These are phyloP conservation scores for Wickerhamomyces alni DNA, from an alignment of 805 yeast genomes.

Conservation along the genomic window DNA sequence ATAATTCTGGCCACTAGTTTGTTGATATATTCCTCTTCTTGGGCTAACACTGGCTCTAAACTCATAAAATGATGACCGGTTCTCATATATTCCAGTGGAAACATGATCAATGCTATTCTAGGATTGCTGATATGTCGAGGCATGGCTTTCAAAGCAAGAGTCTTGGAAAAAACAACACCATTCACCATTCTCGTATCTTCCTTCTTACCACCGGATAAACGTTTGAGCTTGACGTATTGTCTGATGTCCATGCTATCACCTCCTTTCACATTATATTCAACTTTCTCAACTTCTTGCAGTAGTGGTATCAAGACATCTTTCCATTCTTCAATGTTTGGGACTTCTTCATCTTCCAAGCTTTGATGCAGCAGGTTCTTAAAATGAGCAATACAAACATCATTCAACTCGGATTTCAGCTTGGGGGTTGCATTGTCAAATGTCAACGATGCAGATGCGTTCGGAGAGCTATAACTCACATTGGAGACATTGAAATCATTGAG, in stretches of 20 bases:
- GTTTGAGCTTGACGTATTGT: conserved; percentile 83
- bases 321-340: conserved; percentile 56
- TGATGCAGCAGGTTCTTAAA: conserved; percentile 51
- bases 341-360: conserved; percentile 54
- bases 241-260: conserved; percentile 80
- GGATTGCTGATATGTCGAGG: conserved; percentile 58
- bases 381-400: conserved; percentile 33
- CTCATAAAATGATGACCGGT: conserved; percentile 77
- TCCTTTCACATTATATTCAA: conserved; percentile 53
- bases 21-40: conserved; percentile 77
- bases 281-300: conserved; percentile 47
- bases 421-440: conserved; percentile 11
- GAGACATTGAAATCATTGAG: conserved; percentile 7
- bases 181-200: conserved; percentile 56
- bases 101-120: conserved; percentile 72
- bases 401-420: conserved; percentile 22
- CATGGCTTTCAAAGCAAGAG: conserved; percentile 78
- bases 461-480: conserved; percentile 20
- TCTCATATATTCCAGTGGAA: conserved; percentile 81
- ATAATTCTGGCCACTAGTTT: conserved; percentile 75
- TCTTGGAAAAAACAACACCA: conserved; percentile 83
- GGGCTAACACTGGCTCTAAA: conserved; percentile 76
- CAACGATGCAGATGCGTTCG: conserved; percentile 21
- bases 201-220: conserved; percentile 70
- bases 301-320: conserved; percentile 40